Evolutionary conservation across 352 stramenopile species (phyloP), one percentile per base, ranked within the genome.

Genomic region (Phytopythium kandeliae): DNA sequence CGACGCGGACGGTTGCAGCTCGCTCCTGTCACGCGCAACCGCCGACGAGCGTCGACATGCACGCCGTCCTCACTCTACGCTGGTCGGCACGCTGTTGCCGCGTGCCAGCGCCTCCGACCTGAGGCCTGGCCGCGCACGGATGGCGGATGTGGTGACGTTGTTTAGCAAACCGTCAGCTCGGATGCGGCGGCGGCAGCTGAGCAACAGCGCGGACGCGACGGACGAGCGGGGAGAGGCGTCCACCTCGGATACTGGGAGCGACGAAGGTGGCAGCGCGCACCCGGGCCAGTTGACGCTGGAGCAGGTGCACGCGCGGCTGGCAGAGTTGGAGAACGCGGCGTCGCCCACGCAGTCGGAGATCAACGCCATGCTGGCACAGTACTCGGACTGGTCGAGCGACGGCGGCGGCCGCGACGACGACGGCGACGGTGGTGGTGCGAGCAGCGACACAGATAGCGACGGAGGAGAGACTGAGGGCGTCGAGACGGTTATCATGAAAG

Each of bases 401-500:
- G 55, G 62, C 13, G 58, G 31, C 4, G 63, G 54, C 28, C 4
- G 4, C 24, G 47, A 43, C 15, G 53, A 60, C 13, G 58, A 26
- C 4, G 62, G 52, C 0, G 60, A 60, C 3, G 58, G 30, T 10
- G 12, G 33, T 7, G 1, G 53, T 11, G 43, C 38, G 16, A 40
- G 59, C 30, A 34, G 24, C 9, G 36, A 26, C 16, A 47, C 16
- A 2, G 37, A 37, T 3, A 55, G 35, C 10, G 55, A 66, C 11
- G 61, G 40, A 9, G 42, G 69, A 7, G 40, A 51, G 21, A 35
- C 48, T 17, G 47, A 60, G n/a, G 50, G 50, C 10, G 26, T 26
- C 0, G 71, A 88, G 48, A 77, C 65, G 1, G 62, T 87, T 28
- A 89, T 87, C 50, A 78, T 92, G 63, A 96, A 95, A 55, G 71